Evolutionary conservation across 2,329 filamentous ascomycete species (phyloP).

Genomic region (Xenosphaeropsis pyriputrescens): DNA sequence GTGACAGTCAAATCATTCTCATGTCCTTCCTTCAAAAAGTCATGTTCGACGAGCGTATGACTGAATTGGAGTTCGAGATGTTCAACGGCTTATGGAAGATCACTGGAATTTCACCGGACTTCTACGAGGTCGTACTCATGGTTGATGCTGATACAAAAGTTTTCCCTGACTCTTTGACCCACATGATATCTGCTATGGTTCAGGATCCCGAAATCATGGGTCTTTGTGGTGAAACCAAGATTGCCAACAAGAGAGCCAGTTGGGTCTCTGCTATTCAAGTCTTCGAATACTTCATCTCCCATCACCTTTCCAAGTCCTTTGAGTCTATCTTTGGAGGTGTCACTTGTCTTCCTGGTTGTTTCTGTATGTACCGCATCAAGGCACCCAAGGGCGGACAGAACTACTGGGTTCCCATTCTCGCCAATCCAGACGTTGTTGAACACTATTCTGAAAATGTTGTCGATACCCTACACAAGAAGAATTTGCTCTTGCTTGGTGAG

Average conservation of each 20-base stretch:
- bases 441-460: constrained; percentile 99
- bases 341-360: constrained; percentile 94
- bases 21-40: constrained; percentile 99
- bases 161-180: constrained; percentile 93
- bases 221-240: constrained; percentile 96
- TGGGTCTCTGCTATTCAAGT: constrained; percentile 99
- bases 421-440: constrained; percentile 96
- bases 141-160: constrained; percentile 99
- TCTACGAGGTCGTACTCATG: constrained; percentile 97
- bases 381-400: constrained; percentile 96
- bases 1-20: constrained; percentile 95
- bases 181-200: constrained; percentile 99
- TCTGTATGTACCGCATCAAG: constrained; percentile 99
- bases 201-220: constrained; percentile 99
- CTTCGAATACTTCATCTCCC: constrained; percentile 98
- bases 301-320: constrained; percentile 93
- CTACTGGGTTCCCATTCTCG: constrained; percentile 98
- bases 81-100: constrained; percentile 99
- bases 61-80: constrained; percentile 97
- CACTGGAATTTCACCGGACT: constrained; percentile 94
- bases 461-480: constrained; percentile 96
- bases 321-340: constrained; percentile 98
- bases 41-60: constrained; percentile 99
- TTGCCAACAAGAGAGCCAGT: constrained; percentile 88
- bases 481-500: constrained; percentile 78